These are phyloP conservation scores for Tripterygium wilfordii DNA, from an alignment of 177 flowering plant species.

Conservation along the genomic window DNA sequence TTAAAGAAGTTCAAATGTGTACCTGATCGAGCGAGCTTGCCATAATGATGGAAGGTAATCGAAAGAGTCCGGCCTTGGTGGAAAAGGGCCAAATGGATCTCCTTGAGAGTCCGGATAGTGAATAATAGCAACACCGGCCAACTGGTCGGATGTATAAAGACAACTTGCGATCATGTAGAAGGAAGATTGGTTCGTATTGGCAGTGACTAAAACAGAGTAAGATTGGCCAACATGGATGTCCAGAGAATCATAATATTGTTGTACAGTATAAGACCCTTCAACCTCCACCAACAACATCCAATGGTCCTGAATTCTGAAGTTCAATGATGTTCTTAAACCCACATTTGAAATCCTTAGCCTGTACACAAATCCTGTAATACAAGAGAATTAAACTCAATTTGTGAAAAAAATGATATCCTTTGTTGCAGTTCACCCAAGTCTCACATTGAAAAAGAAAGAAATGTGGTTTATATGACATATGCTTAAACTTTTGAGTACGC, in stretches of 20 bases:
- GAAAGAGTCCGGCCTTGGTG: conserved; percentile 18
- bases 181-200: conserved; percentile 10
- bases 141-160: conserved; percentile 1
- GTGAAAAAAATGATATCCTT: no score
- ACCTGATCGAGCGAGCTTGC: conserved; percentile 23
- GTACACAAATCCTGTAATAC: conserved; percentile 26
- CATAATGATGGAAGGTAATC: conserved; percentile 17
- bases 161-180: conserved; percentile 19
- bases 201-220: conserved; percentile 21
- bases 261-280: conserved; percentile 21
- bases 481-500: no score
- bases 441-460: no score
- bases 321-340: conserved; percentile 26
- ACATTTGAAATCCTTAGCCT: conserved; percentile 39
- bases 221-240: conserved; percentile 32
- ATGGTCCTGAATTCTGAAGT: conserved; percentile 40
- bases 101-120: conserved; percentile 24
- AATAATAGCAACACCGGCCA: conserved; percentile 16
- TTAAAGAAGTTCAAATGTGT: no score
- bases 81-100: conserved; percentile 6
- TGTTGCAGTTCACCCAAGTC: no score
- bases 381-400: not conserved
- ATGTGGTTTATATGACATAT: no score
- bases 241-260: conserved; percentile 9
- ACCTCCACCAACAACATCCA: conserved; percentile 17